Base-by-base conservation (phyloP, 2,329 filamentous ascomycete genomes). In the Ceratocystis albifundus region DNA sequence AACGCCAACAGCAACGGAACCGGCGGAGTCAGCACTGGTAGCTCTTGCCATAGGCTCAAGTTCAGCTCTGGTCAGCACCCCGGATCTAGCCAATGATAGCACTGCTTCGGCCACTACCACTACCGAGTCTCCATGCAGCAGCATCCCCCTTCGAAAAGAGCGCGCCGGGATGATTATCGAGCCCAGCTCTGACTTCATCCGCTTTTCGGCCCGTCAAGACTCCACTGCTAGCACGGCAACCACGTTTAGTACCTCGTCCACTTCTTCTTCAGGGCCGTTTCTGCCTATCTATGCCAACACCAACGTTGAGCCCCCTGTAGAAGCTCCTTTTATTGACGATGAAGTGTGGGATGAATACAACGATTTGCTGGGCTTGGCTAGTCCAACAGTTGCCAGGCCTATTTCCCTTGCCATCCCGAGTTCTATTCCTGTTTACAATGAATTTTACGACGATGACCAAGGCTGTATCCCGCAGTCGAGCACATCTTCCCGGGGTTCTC, bases 331-430 rank as follows among this genome's bases (percentile, higher is more conserved):
- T 3, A 84, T 78, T 0, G 89, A 95, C 70, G 93, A 96, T 71
- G 93, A 96, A 72, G 82, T 96, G 1, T 97, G 93, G 93, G 87
- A 92, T 64, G 93, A 96, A 75, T 96, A 95, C 72, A 87, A 97
- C 70, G 93, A 96, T 71, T 78, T 96, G 12, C 82, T 96, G 65
- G 88, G 89, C 64, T 41, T 55, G 22, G 53, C 62, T 88, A 0
- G 77, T 78, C 3, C 79, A 83, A 1, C 79, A 79, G 53, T 83
- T 85, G 3, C 85, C 84, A 15, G 53, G 22, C 53, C 53, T 17
- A 28, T 57, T 28, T 28, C 53, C 10, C 15, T 30, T 28, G 22
- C 53, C 25, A 57, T 57, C 25, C 25, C 53, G 10, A 30, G 22
- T 22, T 92, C 96, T 71, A 92, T 96, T 72, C 82, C 96, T 1